Evolutionary conservation across 345 rosid species (phyloP), one percentile per base, ranked within the genome.

Genomic region (Lagerstroemia speciosa): DNA sequence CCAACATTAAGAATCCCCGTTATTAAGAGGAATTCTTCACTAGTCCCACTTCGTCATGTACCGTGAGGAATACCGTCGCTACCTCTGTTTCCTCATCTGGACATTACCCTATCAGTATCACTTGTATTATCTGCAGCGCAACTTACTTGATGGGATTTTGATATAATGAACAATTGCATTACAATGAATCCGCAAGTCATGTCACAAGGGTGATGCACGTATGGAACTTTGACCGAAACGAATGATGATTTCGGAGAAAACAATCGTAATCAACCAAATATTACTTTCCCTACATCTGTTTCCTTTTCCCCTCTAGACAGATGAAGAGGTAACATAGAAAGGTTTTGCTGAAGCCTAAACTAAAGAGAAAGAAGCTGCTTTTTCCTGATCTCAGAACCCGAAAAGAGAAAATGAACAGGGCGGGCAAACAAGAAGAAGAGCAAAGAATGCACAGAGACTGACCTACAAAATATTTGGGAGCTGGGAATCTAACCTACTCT

Each of bases 391-490:
- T 30, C 1, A 6, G 63, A 27, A 58, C 33, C 63, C 33, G 24
- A 48, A 48, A 62, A 34, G 29, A 40, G 17, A 65, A 12, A 26
- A 65, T 2, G 16, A 38, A 65, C 20, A 10, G n/a, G 11, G 26
- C 17, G 6, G 22, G 16, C 5, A 30, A 16, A 32, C 3, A 32
- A 32, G n/a, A 64, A 64, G 7, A 60, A 60, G 31, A 65, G 12
- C 29, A 34, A 65, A 65, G 67, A 65, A 65, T 65, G 67, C 67
- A 65, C 67, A 65, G 22, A 38, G 40, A 65, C 67, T n/a, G 52
- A 76, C 82, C 96, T 94, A 94, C 87, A 91, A 91, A 78, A 94
- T 89, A 74, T 82, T 80, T 24, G 93, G 99, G n/a, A 94, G 84
- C 81, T 88, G 97, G 31, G 77, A 82, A 70, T 89, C 93, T 84